Conservation (phyloP, 202 grass and related monocot genomes). For the Alloteropsis angusta region DNA sequence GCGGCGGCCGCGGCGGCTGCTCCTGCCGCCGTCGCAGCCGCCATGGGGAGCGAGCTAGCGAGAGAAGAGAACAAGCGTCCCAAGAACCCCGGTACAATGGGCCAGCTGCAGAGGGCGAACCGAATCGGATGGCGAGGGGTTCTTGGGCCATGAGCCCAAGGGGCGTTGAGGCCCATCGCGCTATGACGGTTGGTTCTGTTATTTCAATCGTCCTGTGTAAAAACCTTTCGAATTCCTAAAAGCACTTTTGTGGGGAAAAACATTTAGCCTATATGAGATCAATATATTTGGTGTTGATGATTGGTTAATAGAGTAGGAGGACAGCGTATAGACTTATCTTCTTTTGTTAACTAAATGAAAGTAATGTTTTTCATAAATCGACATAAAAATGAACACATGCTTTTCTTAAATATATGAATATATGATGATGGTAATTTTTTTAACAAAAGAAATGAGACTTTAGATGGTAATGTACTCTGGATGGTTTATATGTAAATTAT, state of each 20-base stretch:
- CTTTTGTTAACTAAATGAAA: too few relatives aligned
- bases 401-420: too few relatives aligned
- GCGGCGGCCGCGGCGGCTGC: slow-evolving; percentile 51
- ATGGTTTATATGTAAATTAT: neutral
- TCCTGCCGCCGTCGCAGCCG: slow-evolving; percentile 34
- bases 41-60: slow-evolving; percentile 32
- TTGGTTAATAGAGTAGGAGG: too few relatives aligned
- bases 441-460: neutral
- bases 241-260: neutral
- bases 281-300: too few relatives aligned
- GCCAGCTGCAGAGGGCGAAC: neutral
- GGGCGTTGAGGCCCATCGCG: neutral
- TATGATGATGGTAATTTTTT: neutral
- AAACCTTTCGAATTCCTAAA: too few relatives aligned
- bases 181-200: neutral
- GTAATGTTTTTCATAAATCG: neutral
- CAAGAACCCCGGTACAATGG: neutral
- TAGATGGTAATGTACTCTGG: neutral
- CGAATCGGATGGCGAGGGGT: too few relatives aligned
- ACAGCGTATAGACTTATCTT: neutral
- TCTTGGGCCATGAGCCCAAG: neutral
- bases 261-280: too few relatives aligned
- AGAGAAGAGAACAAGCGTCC: neutral
- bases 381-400: neutral
- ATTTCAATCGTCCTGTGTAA: neutral